A percentile compares a stretch with the other conserved stretches of the same genome.
Evolutionary conservation across 768 basidiomycete species (phyloP).

Genomic region (Trametopsis cervina): DNA sequence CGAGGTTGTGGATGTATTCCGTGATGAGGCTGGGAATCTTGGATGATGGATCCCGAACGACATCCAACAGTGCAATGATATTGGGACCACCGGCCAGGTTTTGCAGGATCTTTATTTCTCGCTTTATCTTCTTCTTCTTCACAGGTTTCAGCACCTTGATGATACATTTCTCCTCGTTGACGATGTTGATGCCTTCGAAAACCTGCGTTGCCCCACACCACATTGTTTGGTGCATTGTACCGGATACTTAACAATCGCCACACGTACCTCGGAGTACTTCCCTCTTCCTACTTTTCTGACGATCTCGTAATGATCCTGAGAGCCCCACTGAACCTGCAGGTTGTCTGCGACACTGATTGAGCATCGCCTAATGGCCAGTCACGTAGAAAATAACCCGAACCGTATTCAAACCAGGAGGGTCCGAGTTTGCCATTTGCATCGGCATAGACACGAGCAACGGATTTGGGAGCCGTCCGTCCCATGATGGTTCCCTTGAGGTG

Average conservation of each 20-base stretch:
- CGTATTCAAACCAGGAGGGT: slow-evolving; percentile 93
- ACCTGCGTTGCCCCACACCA: slow-evolving; percentile 40
- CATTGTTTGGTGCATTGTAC: background rate
- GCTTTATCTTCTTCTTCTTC: slow-evolving; percentile 99
- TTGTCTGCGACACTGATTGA: slow-evolving; percentile 53
- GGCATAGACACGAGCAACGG: slow-evolving; percentile 80
- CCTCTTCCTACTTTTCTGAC: slow-evolving; percentile 93
- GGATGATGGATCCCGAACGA: slow-evolving; percentile 91
- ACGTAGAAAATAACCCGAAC: slow-evolving; percentile 34
- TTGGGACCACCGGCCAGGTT: slow-evolving; percentile 96
- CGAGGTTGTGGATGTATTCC: slow-evolving; percentile 97
- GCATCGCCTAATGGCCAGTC: background rate
- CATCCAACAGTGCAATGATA: slow-evolving; percentile 87
- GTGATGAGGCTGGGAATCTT: slow-evolving; percentile 97
- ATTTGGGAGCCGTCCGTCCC: slow-evolving; percentile 69
- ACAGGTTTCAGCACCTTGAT: slow-evolving; percentile 99
- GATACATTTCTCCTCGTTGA: slow-evolving; percentile 90
- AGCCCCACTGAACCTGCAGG: slow-evolving; percentile 95
- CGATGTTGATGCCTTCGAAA: slow-evolving; percentile 89
- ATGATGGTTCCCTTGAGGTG: slow-evolving; percentile 28
- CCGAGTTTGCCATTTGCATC: slow-evolving; percentile 87
- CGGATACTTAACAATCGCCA: background rate
- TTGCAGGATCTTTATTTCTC: slow-evolving; percentile 97
- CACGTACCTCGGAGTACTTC: slow-evolving; percentile 84
- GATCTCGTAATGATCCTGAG: slow-evolving; percentile 97